Conservation (phyloP, 2,329 filamentous ascomycete genomes). For the Plectosphaerella plurivora region DNA sequence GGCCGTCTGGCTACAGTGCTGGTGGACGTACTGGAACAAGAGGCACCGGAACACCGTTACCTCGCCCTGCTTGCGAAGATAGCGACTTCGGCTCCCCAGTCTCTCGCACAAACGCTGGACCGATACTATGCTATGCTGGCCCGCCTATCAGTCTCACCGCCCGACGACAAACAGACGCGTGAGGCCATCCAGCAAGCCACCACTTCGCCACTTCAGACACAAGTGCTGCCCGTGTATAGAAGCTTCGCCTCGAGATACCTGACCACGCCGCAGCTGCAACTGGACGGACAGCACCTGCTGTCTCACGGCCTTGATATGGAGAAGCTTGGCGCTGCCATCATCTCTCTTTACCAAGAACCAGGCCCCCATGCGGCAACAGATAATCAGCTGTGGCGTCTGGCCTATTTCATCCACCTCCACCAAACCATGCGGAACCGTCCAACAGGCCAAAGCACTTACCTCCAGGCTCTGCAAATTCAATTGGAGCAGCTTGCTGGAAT, state of each 20-base stretch:
- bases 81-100: conserved; percentile 18
- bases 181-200: not conserved
- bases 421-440: conserved; percentile 26
- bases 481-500: conserved; percentile 47
- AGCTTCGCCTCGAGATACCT: conserved; percentile 35
- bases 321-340: conserved; percentile 36
- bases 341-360: conserved; percentile 11
- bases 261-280: conserved; percentile 14
- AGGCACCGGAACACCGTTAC: conserved; percentile 15
- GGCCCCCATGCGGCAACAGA: conserved; percentile 25
- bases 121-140: conserved; percentile 37
- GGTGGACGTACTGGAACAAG: conserved; percentile 24
- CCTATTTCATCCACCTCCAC: conserved; percentile 60
- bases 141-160: conserved; percentile 17
- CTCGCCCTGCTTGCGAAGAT: conserved; percentile 27
- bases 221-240: conserved; percentile 20
- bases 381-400: conserved; percentile 58
- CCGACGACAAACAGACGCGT: not conserved
- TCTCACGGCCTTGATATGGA: conserved; percentile 9
- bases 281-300: not conserved
- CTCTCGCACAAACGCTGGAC: conserved; percentile 19
- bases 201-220: not conserved
- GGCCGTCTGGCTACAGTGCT: conserved; percentile 30
- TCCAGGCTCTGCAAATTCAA: conserved; percentile 50
- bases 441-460: conserved; percentile 32